Evolutionary conservation across 2,329 filamentous ascomycete species (phyloP), one percentile per base, ranked within the genome.

Genomic region (Dryadomyces quercivorus): DNA sequence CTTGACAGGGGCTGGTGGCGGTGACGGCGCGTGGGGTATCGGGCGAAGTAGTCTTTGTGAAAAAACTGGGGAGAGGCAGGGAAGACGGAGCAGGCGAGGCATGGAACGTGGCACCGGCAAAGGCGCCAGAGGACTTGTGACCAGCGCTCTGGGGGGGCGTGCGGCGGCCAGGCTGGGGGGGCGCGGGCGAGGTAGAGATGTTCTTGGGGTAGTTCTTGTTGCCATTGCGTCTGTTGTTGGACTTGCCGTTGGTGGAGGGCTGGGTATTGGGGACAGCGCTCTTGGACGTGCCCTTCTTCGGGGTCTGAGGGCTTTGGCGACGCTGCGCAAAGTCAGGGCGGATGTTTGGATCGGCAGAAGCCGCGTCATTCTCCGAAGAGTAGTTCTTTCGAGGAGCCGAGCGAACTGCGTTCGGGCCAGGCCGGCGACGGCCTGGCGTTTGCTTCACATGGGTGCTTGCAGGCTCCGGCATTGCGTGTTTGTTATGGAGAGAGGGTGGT

Each of bases 71-170:
- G 56, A 96, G 86, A 0, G 93, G 93, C 36, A 98, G 75, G 22
- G 89, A 84, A 9, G 90, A 94, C 0, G 93, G 86, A 1, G 91
- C 92, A 20, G 93, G 93, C 9, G 93, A 97, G 44, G 90, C 88
- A 68, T 96, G 91, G 67, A 97, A 98, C 5, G 90, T 94, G 38
- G 92, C 86, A 15, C 92, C 93, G 43, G 93, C 93, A 70, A 95
- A 98, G 48, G 69, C 67, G 7, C 45, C 51, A 3, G 49, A 3
- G 48, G 75, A 69, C 63, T 75, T 76, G 59, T 72, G 65, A 34
- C 69, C 66, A 9, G 65, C 64, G 16, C 70, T 70, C 51, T 75
- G 71, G 12, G 71, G 69, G 13, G 71, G 71, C 21, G 75, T 80
- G 50, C 70, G 70, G 21, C 70, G 70, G 31, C 67, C 71, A 18